phyloP scores from a whole-genome alignment of 306 rosid genomes.

The Lathyrus tuberosus region DNA sequence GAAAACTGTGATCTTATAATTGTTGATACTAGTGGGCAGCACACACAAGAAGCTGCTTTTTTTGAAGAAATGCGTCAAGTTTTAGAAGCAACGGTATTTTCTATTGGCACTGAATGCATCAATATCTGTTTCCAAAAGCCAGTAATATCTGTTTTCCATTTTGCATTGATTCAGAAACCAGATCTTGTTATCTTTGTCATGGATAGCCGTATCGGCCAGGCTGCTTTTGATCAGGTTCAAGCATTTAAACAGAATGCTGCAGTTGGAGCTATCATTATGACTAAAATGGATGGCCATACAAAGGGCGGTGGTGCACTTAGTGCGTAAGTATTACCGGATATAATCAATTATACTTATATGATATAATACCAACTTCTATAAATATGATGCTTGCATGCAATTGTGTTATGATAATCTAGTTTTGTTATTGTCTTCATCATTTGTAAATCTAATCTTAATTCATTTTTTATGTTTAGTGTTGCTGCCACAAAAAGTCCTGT shows the following conservation, averaged over 20 bases:
- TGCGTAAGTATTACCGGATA: too few relatives aligned
- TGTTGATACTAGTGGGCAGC: neutral
- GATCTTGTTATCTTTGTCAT: neutral
- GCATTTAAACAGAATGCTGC: neutral
- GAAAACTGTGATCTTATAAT: neutral
- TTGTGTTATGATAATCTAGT: constrained; percentile 32
- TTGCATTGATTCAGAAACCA: neutral
- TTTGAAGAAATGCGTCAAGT: neutral
- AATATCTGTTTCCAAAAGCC: constrained; percentile 1
- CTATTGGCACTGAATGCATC: constrained; percentile 19
- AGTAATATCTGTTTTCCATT: neutral
- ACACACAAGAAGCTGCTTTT: neutral
- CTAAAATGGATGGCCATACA: neutral
- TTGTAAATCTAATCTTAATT: constrained; percentile 18
- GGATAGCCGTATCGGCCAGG: neutral
- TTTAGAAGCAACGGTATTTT: constrained; percentile 40
- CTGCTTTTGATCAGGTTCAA: neutral
- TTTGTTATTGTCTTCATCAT: neutral
- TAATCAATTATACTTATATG: constrained; percentile 5
- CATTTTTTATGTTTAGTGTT: constrained; percentile 1
- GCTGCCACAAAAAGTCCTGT: neutral
- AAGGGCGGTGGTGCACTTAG: neutral
- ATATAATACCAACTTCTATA: constrained; percentile 19
- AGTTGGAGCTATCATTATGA: neutral
- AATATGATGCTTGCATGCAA: neutral